Conservation (phyloP, 768 basidiomycete genomes). For the Boletellus ananiceps region DNA sequence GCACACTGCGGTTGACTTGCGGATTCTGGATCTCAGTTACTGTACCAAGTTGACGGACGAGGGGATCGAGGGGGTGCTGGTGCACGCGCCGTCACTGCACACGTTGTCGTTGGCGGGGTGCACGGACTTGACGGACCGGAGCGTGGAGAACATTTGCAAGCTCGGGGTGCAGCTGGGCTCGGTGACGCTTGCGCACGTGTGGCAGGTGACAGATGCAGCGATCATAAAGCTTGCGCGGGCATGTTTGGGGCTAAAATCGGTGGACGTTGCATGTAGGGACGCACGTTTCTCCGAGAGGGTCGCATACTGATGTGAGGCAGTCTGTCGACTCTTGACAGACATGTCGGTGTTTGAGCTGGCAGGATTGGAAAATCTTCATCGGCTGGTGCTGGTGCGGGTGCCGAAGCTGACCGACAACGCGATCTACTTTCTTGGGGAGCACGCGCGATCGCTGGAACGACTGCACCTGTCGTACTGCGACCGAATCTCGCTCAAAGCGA, state of each 20-base stretch:
- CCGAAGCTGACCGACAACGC: constrained; percentile 82
- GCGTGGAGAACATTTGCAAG: constrained; percentile 61
- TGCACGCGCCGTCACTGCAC: constrained; percentile 72
- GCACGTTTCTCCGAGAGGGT: constrained; percentile 12
- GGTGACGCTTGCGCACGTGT: constrained; percentile 75
- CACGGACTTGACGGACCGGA: constrained; percentile 63
- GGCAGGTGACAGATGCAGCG: constrained; percentile 73
- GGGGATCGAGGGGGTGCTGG: constrained; percentile 69
- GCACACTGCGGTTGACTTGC: constrained; percentile 66
- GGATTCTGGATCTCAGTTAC: constrained; percentile 72
- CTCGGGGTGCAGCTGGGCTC: constrained; percentile 75
- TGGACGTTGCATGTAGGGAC: constrained; percentile 81
- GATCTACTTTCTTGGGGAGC: constrained; percentile 71
- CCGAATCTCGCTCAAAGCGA: constrained; percentile 67
- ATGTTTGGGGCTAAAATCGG: constrained; percentile 70
- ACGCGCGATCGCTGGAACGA: constrained; percentile 64
- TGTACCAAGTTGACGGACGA: constrained; percentile 69
- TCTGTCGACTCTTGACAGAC: constrained; percentile 81
- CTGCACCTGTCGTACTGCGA: constrained; percentile 87
- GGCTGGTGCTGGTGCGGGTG: constrained; percentile 77
- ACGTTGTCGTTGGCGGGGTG: constrained; percentile 78
- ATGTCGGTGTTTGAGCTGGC: constrained; percentile 80
- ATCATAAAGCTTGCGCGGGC: constrained; percentile 62
- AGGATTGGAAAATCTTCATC: constrained; percentile 59
- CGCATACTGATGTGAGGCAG: constrained; percentile 36